phyloP scores from a whole-genome alignment of 257 asterid genomes.

The Thymus mandschuricus region DNA sequence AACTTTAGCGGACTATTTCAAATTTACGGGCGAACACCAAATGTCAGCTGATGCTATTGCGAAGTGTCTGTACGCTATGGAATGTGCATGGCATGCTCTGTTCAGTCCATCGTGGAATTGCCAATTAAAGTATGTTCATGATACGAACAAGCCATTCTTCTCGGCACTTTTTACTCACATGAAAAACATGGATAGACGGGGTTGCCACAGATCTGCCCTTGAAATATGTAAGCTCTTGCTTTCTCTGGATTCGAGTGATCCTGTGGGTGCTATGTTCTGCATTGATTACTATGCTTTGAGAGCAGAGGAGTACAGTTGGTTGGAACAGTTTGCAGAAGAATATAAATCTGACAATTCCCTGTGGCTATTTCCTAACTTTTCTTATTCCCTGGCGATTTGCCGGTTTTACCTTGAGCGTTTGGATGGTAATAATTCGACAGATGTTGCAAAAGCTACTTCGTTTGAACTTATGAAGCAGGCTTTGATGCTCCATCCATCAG shows the following conservation, averaged over 20 bases:
- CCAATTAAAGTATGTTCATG: constrained; percentile 70
- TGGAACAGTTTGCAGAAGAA: constrained; percentile 77
- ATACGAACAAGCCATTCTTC: constrained; percentile 80
- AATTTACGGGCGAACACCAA: constrained; percentile 91
- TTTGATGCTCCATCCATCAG: constrained; percentile 86
- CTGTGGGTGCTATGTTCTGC: constrained; percentile 80
- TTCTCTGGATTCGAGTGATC: constrained; percentile 88
- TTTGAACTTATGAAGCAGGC: constrained; percentile 93
- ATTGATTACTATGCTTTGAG: constrained; percentile 85
- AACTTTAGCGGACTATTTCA: constrained; percentile 83
- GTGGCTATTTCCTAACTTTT: constrained; percentile 90
- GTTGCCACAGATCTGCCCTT: constrained; percentile 93
- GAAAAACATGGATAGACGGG: constrained; percentile 95
- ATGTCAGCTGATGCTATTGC: constrained; percentile 85
- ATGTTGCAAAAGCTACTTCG: constrained; percentile 54
- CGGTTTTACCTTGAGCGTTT: constrained; percentile 69
- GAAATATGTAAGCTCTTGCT: constrained; percentile 90
- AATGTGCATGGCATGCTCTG: constrained; percentile 94
- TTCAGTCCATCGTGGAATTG: constrained; percentile 70
- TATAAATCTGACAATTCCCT: constrained; percentile 73
- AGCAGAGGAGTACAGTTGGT: constrained; percentile 84
- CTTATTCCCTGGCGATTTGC: constrained; percentile 79
- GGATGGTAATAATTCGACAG: constrained; percentile 28
- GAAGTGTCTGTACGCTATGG: constrained; percentile 83
- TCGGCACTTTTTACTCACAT: constrained; percentile 76